Base-by-base conservation (phyloP, 2,329 filamentous ascomycete genomes). In the Grosmannia clavigera region DNA sequence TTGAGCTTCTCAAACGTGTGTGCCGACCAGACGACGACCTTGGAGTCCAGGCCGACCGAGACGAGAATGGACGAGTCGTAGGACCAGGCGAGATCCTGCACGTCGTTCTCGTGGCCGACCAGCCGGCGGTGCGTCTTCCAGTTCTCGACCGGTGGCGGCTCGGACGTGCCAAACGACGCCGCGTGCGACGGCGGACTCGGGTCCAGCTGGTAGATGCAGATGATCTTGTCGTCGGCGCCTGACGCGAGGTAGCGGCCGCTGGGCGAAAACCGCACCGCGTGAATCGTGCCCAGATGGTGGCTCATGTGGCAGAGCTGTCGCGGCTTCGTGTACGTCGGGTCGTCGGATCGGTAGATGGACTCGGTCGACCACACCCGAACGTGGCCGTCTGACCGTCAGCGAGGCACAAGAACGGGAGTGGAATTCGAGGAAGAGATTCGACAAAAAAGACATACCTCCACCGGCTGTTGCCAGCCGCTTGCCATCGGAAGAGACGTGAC, bases 1-100 rank as follows among this genome's bases (percentile, higher is more conserved):
- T 97, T 97, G 65, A 99, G 81, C 75, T 95, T 97, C 75, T 99
- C 94, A 67, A 99, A 99, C 0, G 92, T 97, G 73, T 95, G 88
- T 0, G 94, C 95, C 1, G 92, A 97, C 94, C 94, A 99, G 27
- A 99, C 88, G 11, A 99, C 94, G 16, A 99, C 87, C 74, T 99
- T 99, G 52, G 94, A 97, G 74, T 99, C 94, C 66, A 99, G 76
- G 1, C 94, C 95, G 31, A 99, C 94, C 0, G 94, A 97, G 5
- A 97, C 92, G 63, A 99, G 77, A 59, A 99, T 90, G 1, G 92
- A 96, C 35, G 92, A 95, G 75, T 99, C 94, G 70, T 87, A 86
- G 25, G 94, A 96, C 94, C 94, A 99, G 35, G 91, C 94, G 61
- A 99, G 78, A 75, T 99, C 95, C 73, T 99, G 94, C 5, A 99